Base-by-base conservation (phyloP, 2,329 filamentous ascomycete genomes). In the Penicillium palitans region DNA sequence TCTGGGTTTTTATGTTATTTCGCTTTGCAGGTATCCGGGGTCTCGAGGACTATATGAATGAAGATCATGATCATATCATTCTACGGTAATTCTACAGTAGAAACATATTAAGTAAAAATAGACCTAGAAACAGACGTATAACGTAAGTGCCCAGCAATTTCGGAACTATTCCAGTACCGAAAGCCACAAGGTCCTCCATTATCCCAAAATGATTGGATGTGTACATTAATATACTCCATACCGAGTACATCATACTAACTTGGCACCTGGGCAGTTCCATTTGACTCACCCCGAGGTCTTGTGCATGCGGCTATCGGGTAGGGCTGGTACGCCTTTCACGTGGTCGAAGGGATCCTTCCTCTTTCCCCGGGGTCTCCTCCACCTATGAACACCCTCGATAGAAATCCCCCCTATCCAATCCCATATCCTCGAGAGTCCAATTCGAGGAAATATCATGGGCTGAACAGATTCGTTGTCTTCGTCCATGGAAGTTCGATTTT, bases 241-340 rank as follows among this genome's bases (percentile, higher is more conserved):
- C 10, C 3, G 2, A 12, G 25, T 29, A 29, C 25, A 29, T 29
- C 17, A 45, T 27, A n/a, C 12, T n/a, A 46, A 29, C 6, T 47
- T 33, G 9, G 24, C 24, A 27, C 41, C 21, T 24, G 19, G 41
- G 15, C 42, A 46, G 25, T 47, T 33, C 54, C 47, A 49, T 45
- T 54, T 58, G 40, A 24, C 37, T 39, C 19, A 29, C 21, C 10
- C 8, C n/a, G 13, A 42, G 21, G 21, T 24, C 21, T 41, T 29
- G 24, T 12, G 24, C 29, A 54, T 61, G 58, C 55, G 19, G 47
- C 49, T 56, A 41, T 27, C 59, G 59, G 62, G 57, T 65, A 65
- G 61, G 61, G 62, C 60, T 66, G 63, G 39, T 6, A 42, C 25
- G 15, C 7, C 33, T 42, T 29, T 49, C 39, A 40, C 25, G 33